These are phyloP conservation scores for Cutaneotrichosporon sp. DNA, from an alignment of 1,284 basidiomycete species.

Conservation along the genomic window DNA sequence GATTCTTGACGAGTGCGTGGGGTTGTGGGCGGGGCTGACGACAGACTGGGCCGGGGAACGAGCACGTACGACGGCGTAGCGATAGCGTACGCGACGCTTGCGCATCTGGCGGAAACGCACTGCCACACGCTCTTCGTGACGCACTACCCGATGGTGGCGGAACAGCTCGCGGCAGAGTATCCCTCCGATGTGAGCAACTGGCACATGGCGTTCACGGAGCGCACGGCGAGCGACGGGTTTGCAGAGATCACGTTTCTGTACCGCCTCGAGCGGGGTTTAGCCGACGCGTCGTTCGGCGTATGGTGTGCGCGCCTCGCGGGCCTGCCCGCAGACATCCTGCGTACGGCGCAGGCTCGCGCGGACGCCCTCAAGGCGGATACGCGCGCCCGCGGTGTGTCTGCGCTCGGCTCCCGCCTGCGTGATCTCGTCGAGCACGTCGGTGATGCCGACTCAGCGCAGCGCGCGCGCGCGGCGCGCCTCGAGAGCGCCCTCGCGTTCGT, in stretches of 20 bases:
- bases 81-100: conserved; percentile 60
- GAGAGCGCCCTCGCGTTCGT: conserved; percentile 16
- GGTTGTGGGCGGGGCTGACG: not conserved
- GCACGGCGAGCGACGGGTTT: conserved; percentile 58
- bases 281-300: conserved; percentile 77
- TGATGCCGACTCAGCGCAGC: not conserved
- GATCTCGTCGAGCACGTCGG: not conserved
- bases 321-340: conserved; percentile 63
- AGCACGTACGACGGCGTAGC: conserved; percentile 47
- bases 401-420: conserved; percentile 3
- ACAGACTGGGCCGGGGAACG: conserved; percentile 43
- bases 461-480: conserved; percentile 3
- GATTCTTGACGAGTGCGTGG: conserved; percentile 62
- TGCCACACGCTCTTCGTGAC: conserved; percentile 91
- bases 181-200: conserved; percentile 57
- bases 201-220: conserved; percentile 74
- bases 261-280: conserved; percentile 63
- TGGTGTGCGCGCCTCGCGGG: conserved; percentile 84
- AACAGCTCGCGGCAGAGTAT: conserved; percentile 55
- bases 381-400: conserved; percentile 8
- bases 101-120: conserved; percentile 61
- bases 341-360: conserved; percentile 57
- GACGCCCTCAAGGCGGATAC: conserved; percentile 54
- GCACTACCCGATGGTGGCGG: conserved; percentile 65
- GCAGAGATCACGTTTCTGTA: conserved; percentile 82